Conservation (phyloP, 2,329 filamentous ascomycete genomes). For the Magnaporthiopsis incrustans region DNA sequence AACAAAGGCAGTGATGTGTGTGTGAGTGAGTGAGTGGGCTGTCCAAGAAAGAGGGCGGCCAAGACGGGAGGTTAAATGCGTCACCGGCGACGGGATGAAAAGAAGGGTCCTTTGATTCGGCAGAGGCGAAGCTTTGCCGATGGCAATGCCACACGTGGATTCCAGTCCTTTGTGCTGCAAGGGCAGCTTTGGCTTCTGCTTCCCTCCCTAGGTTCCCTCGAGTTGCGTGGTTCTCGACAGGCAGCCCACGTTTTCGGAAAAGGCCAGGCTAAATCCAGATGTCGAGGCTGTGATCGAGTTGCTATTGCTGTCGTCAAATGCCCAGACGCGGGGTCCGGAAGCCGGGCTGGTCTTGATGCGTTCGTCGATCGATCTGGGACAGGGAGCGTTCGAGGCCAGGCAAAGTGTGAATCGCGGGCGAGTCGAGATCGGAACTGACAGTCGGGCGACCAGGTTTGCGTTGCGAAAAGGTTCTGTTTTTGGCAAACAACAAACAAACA, state of each 20-base stretch:
- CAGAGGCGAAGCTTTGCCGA: neutral
- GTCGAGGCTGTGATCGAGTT: neutral
- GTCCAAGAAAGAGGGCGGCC: neutral
- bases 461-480: neutral
- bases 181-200: neutral
- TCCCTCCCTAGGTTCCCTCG: neutral
- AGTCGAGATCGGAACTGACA: neutral
- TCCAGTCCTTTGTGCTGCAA: neutral
- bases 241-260: neutral
- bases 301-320: neutral
- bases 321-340: neutral
- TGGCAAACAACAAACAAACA: neutral
- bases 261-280: neutral
- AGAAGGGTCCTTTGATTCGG: neutral
- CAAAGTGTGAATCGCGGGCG: neutral
- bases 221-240: neutral
- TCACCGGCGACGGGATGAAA: neutral
- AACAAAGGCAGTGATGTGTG: neutral
- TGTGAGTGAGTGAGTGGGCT: neutral
- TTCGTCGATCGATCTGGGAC: neutral
- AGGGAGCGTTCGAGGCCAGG: neutral
- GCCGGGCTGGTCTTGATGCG: neutral
- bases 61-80: neutral
- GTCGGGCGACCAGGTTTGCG: neutral
- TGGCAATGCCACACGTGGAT: neutral